A percentile compares a stretch with the other conserved stretches of the same genome.
These are phyloP conservation scores for Caryocar brasiliense DNA, from an alignment of 441 rosid genomes.

Conservation along the genomic window DNA sequence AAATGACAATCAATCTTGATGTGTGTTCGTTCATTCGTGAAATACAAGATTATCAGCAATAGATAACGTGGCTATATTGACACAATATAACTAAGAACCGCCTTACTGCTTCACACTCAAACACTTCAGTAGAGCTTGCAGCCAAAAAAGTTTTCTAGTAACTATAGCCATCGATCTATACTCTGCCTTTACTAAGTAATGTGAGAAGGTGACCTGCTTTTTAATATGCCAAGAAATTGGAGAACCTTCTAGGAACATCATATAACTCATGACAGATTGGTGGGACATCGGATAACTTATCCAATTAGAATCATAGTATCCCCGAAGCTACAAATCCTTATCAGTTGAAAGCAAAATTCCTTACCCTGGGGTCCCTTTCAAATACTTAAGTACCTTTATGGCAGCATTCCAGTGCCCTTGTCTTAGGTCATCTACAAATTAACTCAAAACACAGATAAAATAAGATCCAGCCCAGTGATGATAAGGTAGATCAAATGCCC, in stretches of 20 bases:
- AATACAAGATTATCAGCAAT: not conserved
- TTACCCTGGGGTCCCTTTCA: not conserved
- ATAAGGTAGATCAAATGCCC: not conserved
- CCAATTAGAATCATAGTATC: not conserved
- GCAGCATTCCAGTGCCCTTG: not conserved
- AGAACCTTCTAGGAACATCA: not conserved
- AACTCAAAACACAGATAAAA: not conserved
- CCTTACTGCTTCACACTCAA: not conserved
- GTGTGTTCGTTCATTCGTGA: not conserved
- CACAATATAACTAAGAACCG: too few species aligned
- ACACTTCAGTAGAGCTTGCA: not conserved
- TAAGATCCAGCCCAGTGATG: not conserved
- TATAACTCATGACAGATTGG: not conserved
- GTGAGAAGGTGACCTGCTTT: not conserved
- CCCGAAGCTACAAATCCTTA: not conserved
- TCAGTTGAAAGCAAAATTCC: not conserved
- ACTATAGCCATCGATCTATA: not conserved
- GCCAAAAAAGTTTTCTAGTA: not conserved
- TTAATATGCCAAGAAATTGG: not conserved
- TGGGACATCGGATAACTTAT: not conserved
- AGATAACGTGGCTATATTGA: not conserved
- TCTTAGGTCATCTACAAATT: not conserved
- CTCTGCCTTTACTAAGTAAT: not conserved
- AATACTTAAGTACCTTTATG: not conserved
- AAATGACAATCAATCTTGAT: not conserved